These are phyloP conservation scores for Fusarium succisae DNA, from an alignment of 2,329 filamentous ascomycete genomes.

Conservation along the genomic window DNA sequence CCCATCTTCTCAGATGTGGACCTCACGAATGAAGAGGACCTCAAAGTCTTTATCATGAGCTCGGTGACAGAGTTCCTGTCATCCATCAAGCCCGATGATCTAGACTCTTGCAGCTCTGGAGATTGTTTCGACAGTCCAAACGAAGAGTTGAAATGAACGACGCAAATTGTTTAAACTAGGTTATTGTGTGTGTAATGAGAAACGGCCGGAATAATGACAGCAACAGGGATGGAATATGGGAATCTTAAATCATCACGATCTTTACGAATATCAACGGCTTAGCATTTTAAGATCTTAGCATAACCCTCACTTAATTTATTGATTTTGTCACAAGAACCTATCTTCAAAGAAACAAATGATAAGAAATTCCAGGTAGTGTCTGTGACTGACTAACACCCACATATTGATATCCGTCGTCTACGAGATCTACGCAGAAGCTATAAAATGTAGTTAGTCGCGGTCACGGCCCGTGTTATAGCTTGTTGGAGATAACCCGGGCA, in stretches of 20 bases:
- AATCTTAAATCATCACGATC: conserved; percentile 1
- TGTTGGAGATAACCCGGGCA: neutral
- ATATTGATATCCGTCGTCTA: neutral
- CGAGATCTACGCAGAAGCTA: neutral
- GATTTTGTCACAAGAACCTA: neutral
- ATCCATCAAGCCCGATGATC: neutral
- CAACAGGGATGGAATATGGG: neutral
- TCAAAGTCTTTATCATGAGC: neutral
- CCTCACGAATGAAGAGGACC: neutral
- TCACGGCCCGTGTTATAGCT: neutral
- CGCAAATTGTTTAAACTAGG: neutral
- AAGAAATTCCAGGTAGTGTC: fast-evolving
- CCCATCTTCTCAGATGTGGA: neutral
- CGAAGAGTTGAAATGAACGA: neutral
- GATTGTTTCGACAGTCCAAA: neutral
- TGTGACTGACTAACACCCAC: neutral
- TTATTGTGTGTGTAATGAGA: neutral
- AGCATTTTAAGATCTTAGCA: neutral
- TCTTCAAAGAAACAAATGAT: neutral
- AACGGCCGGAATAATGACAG: neutral
- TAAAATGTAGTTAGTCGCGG: neutral
- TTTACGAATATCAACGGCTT: neutral
- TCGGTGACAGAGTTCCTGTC: neutral
- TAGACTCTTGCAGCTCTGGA: neutral
- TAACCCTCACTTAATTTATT: neutral